Conservation (phyloP, 139 green algal species). For the Chlorella vulgaris region DNA sequence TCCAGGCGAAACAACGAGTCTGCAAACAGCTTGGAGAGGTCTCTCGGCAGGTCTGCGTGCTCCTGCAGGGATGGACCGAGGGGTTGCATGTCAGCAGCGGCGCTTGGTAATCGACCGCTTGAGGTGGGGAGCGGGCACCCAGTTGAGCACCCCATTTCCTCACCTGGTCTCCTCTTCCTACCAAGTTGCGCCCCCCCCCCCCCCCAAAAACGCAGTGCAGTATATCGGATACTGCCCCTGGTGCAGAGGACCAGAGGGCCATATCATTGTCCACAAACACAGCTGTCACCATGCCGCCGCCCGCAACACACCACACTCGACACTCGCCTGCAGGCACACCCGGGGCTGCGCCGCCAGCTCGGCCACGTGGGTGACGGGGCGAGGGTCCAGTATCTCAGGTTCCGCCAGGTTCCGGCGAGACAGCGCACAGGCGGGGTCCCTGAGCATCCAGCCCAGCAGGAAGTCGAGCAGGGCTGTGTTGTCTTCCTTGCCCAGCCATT, state of each 20-base stretch:
- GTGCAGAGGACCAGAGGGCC: too few relatives aligned
- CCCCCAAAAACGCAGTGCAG: too few relatives aligned
- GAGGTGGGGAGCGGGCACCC: too few relatives aligned
- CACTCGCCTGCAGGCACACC: slow-evolving; percentile 66
- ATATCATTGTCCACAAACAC: too few relatives aligned
- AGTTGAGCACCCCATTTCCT: too few relatives aligned
- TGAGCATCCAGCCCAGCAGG: slow-evolving; percentile 78
- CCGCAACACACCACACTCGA: too few relatives aligned
- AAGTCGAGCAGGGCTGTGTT: slow-evolving; percentile 84
- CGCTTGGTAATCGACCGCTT: too few relatives aligned
- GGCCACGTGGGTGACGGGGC: slow-evolving; percentile 76
- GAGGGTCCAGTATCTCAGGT: slow-evolving; percentile 71
- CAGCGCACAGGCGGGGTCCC: slow-evolving; percentile 23
- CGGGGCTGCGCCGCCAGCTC: slow-evolving; percentile 73
- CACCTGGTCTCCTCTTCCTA: too few relatives aligned
- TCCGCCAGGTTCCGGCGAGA: slow-evolving; percentile 66
- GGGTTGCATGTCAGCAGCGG: neutral
- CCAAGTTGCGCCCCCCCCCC: too few relatives aligned
- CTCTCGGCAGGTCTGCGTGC: slow-evolving; percentile 65
- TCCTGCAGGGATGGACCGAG: slow-evolving; percentile 43
- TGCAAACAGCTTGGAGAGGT: slow-evolving; percentile 82
- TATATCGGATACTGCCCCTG: too few relatives aligned
- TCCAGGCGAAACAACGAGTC: slow-evolving; percentile 65
- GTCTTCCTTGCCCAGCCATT: slow-evolving; percentile 88
- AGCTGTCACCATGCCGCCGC: too few relatives aligned